These are phyloP conservation scores for Penicillium bialowiezense DNA, from an alignment of 495 filamentous ascomycete genomes.

Conservation along the genomic window DNA sequence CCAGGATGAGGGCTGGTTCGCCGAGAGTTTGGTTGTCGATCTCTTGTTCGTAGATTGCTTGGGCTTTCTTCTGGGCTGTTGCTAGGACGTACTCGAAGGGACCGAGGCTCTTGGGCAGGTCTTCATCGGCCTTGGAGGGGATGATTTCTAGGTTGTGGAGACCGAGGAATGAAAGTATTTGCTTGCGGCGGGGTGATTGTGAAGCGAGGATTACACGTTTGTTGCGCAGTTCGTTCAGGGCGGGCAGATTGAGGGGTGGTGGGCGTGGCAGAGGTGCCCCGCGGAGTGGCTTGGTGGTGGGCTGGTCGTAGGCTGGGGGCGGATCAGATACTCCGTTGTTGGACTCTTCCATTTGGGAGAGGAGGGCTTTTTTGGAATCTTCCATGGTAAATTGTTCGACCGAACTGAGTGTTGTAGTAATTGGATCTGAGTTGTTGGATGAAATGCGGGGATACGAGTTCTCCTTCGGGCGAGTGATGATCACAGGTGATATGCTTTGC, in stretches of 20 bases:
- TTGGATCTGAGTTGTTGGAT: not conserved
- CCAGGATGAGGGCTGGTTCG: constrained; percentile 83
- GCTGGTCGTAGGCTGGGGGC: constrained; percentile 37
- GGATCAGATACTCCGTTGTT: constrained; percentile 17
- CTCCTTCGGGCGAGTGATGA: not conserved
- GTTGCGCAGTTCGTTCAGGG: constrained; percentile 64
- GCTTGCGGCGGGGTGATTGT: constrained; percentile 75
- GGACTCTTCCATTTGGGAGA: constrained; percentile 16
- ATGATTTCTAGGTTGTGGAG: constrained; percentile 76
- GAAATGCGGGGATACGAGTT: not conserved
- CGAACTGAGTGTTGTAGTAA: too few species aligned
- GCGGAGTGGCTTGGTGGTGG: constrained; percentile 12
- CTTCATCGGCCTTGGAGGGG: constrained; percentile 75
- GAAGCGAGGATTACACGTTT: constrained; percentile 86
- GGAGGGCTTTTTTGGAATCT: constrained; percentile 33
- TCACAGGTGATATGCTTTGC: too few species aligned
- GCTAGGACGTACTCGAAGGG: constrained; percentile 88
- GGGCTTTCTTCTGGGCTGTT: constrained; percentile 79
- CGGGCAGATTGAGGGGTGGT: constrained; percentile 73
- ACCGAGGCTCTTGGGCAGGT: constrained; percentile 74
- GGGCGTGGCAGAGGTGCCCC: constrained; percentile 41
- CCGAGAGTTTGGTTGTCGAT: constrained; percentile 55
- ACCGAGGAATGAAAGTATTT: constrained; percentile 71
- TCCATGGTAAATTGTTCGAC: constrained; percentile 23
- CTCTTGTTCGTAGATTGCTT: constrained; percentile 70